These are phyloP conservation scores for Canavalia gladiata DNA, from an alignment of 306 rosid genomes.

Conservation along the genomic window DNA sequence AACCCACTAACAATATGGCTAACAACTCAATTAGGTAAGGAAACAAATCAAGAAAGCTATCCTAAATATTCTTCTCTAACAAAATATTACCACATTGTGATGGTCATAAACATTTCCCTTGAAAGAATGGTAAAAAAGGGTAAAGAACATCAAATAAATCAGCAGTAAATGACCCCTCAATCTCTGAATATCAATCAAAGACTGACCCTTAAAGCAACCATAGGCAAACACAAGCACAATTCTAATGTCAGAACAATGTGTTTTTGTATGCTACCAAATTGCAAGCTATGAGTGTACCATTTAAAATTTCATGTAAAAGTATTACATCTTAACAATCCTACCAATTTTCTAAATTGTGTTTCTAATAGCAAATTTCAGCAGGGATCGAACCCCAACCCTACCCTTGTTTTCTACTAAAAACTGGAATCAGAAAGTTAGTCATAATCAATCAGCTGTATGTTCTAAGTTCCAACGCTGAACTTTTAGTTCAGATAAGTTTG, in stretches of 20 bases:
- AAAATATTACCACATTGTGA: background rate
- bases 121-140: background rate
- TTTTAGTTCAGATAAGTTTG: background rate
- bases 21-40: background rate
- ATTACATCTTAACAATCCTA: background rate
- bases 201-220: background rate
- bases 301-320: background rate
- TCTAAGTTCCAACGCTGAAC: background rate
- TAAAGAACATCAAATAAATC: background rate
- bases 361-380: slow-evolving; percentile 4
- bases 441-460: background rate
- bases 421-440: slow-evolving; percentile 11
- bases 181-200: background rate
- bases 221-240: background rate
- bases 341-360: slow-evolving; percentile 15
- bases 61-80: background rate
- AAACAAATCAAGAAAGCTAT: background rate
- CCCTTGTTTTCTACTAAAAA: slow-evolving; percentile 4
- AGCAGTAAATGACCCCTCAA: background rate
- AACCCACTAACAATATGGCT: slow-evolving; percentile 1
- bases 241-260: background rate
- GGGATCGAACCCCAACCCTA: background rate
- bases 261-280: background rate
- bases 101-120: background rate
- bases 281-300: background rate